Evolutionary conservation across 345 rosid species (phyloP), one percentile per base, ranked within the genome.

Genomic region (Linum usitatissimum): DNA sequence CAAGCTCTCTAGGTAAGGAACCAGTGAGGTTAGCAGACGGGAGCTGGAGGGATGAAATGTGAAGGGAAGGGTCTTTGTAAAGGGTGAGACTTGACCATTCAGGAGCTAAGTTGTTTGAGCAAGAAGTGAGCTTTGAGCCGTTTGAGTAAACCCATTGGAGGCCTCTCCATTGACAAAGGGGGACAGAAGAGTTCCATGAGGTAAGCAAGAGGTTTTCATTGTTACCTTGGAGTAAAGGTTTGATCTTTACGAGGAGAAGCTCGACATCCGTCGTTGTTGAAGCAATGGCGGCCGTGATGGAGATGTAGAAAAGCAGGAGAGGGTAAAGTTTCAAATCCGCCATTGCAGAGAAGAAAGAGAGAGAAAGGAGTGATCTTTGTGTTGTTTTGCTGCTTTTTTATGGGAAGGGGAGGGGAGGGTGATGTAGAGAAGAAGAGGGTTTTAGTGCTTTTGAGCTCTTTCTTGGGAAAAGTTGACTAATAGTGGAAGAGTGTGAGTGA

Each of bases 21-120:
- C 99, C 99, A 30, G 94, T 71, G 77, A 93, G 96, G 70, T 90
- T 90, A 65, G 99, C 99, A 39, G 99, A 90, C 14, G 99, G 99
- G 12, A 93, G 94, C 79, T 80, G 90, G 13, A 87, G 83, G 40
- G 97, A 83, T 68, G 79, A 74, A 70, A 93, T 78, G 81, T 80
- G 94, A 63, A 93, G 77, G 45, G 88, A 81, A 7, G 96, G 86
- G 79, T 87, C 88, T 63, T 75, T 83, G 68, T 61, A 79, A 60
- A 93, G 83, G 70, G 99, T 70, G 30, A 66, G 57, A 69, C 82
- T 87, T 13, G 90, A 65, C 97, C 90, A 83, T 54, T 84, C 81
- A 6, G 87, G 86, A 18, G 88, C 77, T 63, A 87, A 80, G 64
- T 81, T 63, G 67, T 84, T 87, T 14, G 39, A 60, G 58, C 99